phyloP scores from a whole-genome alignment of 257 asterid species.

The Primulina huaijiensis region DNA sequence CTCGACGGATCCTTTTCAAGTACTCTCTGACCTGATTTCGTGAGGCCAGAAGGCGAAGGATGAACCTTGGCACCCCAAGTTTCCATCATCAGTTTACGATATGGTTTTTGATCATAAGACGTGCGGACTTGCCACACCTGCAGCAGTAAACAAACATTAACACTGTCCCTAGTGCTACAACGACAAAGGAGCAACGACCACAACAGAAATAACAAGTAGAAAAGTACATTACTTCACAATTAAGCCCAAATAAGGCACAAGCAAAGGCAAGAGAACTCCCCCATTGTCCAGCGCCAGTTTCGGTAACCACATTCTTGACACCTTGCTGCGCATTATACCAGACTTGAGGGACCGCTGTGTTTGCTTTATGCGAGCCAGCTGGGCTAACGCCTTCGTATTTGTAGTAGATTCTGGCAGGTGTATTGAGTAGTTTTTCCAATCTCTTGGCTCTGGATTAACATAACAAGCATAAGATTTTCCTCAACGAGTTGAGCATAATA shows the following conservation, averaged over 20 bases:
- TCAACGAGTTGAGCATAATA: neutral
- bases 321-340: conserved; percentile 85
- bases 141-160: neutral
- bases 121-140: conserved; percentile 98
- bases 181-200: neutral
- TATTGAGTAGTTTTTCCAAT: conserved; percentile 75
- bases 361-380: conserved; percentile 91
- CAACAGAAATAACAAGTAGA: neutral
- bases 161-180: neutral
- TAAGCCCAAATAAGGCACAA: conserved; percentile 72
- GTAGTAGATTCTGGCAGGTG: conserved; percentile 92
- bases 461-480: conserved; percentile 25
- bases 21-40: conserved; percentile 62
- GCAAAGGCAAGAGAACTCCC: conserved; percentile 88
- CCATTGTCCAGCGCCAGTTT: conserved; percentile 99
- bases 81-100: conserved; percentile 92
- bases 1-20: conserved; percentile 63
- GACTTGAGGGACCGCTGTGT: conserved; percentile 90
- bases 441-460: conserved; percentile 70
- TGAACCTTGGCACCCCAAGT: conserved; percentile 98
- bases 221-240: conserved; percentile 60
- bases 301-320: conserved; percentile 73
- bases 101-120: conserved; percentile 88
- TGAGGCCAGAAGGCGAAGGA: conserved; percentile 78
- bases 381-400: conserved; percentile 98